Evolutionary conservation across 805 yeast species (phyloP).

Genomic region (Spathaspora boniae): DNA sequence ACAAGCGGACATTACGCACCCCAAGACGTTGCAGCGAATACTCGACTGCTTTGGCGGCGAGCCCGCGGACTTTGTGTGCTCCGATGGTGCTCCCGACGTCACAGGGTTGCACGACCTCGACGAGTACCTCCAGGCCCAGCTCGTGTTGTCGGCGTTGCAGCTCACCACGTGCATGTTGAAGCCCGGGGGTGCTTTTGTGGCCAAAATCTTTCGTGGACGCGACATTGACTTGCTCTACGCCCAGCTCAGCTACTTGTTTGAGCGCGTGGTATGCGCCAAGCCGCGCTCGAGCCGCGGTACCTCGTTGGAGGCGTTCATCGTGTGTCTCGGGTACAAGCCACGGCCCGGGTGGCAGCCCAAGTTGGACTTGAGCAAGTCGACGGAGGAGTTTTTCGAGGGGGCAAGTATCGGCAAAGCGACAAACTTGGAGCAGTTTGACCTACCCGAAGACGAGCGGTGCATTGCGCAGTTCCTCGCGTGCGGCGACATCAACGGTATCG

Average conservation of each 20-base stretch:
- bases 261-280: constrained; percentile 87
- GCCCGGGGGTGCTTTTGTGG: constrained; percentile 91
- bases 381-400: constrained; percentile 79
- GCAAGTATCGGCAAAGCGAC: constrained; percentile 53
- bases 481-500: constrained; percentile 84
- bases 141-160: constrained; percentile 86
- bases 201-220: constrained; percentile 93
- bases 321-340: constrained; percentile 84
- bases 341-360: constrained; percentile 80
- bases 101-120: constrained; percentile 96
- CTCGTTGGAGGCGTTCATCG: constrained; percentile 89
- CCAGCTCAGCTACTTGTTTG: constrained; percentile 85
- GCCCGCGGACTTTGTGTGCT: constrained; percentile 91
- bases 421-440: constrained; percentile 43
- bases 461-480: constrained; percentile 95
- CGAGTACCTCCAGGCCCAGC: constrained; percentile 94
- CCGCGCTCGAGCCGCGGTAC: constrained; percentile 95
- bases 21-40: constrained; percentile 75
- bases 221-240: constrained; percentile 91
- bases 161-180: constrained; percentile 84
- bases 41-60: constrained; percentile 83
- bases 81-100: constrained; percentile 99
- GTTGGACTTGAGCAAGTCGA: constrained; percentile 53
- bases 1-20: constrained; percentile 98
- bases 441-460: constrained; percentile 60